phyloP scores from a whole-genome alignment of 1,284 basidiomycete species.

The Malassezia furfur region DNA sequence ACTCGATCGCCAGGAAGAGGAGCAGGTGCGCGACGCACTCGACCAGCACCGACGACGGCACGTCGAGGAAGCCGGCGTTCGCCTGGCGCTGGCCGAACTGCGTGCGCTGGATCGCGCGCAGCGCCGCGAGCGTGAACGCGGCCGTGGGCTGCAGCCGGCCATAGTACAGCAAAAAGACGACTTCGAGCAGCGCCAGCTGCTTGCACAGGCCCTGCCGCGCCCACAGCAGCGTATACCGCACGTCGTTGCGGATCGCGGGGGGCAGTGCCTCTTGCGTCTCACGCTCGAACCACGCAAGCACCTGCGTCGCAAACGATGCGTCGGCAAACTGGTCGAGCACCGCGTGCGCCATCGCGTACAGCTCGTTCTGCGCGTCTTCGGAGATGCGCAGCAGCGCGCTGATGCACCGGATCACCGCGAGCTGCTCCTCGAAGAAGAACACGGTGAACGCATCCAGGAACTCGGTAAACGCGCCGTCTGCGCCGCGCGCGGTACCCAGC shows the following conservation, averaged over 20 bases:
- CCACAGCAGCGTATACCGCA: conserved; percentile 61
- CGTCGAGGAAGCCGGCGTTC: conserved; percentile 58
- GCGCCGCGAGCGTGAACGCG: conserved; percentile 57
- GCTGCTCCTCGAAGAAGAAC: conserved; percentile 69
- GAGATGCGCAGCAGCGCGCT: conserved; percentile 54
- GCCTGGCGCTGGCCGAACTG: conserved; percentile 62
- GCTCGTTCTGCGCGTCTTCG: conserved; percentile 55
- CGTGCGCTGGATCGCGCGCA: conserved; percentile 59
- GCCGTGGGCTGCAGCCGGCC: conserved; percentile 62
- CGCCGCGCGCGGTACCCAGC: not conserved
- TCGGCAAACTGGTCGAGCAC: conserved; percentile 59
- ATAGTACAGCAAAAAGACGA: conserved; percentile 76
- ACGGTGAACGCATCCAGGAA: conserved; percentile 63
- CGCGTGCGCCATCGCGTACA: conserved; percentile 55
- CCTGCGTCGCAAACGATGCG: conserved; percentile 55
- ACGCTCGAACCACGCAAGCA: conserved; percentile 53
- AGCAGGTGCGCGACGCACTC: conserved; percentile 64
- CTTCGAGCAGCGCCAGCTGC: conserved; percentile 68
- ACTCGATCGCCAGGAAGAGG: conserved; percentile 67
- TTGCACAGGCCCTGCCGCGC: conserved; percentile 69
- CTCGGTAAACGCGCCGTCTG: conserved; percentile 15
- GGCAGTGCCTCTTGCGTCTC: conserved; percentile 55
- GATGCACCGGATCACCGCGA: conserved; percentile 56
- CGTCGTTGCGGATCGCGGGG: conserved; percentile 53
- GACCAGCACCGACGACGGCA: conserved; percentile 60